Evolutionary conservation across 371 early-diverging fungal species (phyloP).

Genomic region (Batkoa obscura): DNA sequence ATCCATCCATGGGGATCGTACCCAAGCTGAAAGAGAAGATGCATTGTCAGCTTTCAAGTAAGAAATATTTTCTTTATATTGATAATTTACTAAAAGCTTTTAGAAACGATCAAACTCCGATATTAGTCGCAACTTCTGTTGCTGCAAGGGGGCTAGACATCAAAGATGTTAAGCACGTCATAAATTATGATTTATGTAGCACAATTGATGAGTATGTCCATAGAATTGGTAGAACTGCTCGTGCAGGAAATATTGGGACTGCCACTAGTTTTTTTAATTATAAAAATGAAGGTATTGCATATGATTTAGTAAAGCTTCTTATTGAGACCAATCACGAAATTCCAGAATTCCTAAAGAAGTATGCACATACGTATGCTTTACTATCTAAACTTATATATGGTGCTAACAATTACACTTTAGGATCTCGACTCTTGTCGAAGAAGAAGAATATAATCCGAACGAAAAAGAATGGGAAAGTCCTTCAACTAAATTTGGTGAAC

Average conservation of each 20-base stretch:
- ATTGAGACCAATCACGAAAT: neutral
- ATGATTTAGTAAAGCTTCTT: neutral
- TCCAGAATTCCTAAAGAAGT: too few species aligned
- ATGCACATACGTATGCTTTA: too few species aligned
- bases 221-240: conserved; percentile 92
- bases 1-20: neutral
- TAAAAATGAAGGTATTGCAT: neutral
- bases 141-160: conserved; percentile 98
- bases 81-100: neutral
- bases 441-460: too few species aligned
- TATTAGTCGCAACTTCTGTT: conserved; percentile 91
- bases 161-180: conserved; percentile 27
- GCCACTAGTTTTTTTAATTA: conserved; percentile 49
- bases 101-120: neutral
- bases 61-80: conserved; percentile 15
- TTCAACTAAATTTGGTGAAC: too few species aligned
- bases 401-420: too few species aligned
- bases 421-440: too few species aligned
- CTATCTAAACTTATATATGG: too few species aligned
- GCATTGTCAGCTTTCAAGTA: conserved; percentile 36
- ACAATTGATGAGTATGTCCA: conserved; percentile 86
- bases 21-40: neutral
- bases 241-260: conserved; percentile 73
- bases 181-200: conserved; percentile 86
- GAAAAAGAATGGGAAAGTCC: too few species aligned